Base-by-base conservation (phyloP, 805 yeast genomes). In the Wickerhamiella allomyrinae region DNA sequence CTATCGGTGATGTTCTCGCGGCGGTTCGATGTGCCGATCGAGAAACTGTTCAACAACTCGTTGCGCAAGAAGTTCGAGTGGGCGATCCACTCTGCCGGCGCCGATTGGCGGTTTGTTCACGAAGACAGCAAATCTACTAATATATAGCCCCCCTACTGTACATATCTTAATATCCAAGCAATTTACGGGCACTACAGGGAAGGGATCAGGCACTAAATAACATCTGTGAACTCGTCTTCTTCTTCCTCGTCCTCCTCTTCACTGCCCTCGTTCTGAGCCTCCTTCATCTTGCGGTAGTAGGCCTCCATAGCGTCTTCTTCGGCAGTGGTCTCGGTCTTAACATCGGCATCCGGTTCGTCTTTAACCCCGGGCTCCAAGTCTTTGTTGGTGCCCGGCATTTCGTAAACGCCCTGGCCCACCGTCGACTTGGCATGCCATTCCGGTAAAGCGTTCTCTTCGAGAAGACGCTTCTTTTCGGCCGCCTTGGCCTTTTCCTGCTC, bases 391-490 rank as follows among this genome's bases (percentile, higher is more conserved):
- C n/a, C 29, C 3, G 43, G 36, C 11, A 29, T 21, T n/a, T 27
- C 29, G 24, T 31, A n/a, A 14, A 48, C 14, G 13, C 15, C 13
- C 9, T 46, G 33, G 37, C 94, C 95, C 50, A 89, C 89, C 0
- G 99, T 87, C 56, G 89, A 76, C 51, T 79, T 79, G 49, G 80
- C 76, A 58, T 91, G 95, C 99, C 99, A 91, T 22, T 91, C 79
- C 7, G 99, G 99, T 50, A 91, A 69, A 3, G 95, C 95, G 58
- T 91, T 91, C 60, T 89, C 95, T 56, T 81, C 79, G 59, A 87
- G 69, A 50, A 74, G 70, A 59, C 71, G 78, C 60, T 73, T 76
- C 70, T 71, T 77, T 66, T 67, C 76, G 61, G 58, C 81, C 79
- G 56, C 73, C 66, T 51, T 76, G 77, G 71, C 70, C 60, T 78